Evolutionary conservation across 352 stramenopile genomes (phyloP).

Genomic region (Elongisporangium undulatum): DNA sequence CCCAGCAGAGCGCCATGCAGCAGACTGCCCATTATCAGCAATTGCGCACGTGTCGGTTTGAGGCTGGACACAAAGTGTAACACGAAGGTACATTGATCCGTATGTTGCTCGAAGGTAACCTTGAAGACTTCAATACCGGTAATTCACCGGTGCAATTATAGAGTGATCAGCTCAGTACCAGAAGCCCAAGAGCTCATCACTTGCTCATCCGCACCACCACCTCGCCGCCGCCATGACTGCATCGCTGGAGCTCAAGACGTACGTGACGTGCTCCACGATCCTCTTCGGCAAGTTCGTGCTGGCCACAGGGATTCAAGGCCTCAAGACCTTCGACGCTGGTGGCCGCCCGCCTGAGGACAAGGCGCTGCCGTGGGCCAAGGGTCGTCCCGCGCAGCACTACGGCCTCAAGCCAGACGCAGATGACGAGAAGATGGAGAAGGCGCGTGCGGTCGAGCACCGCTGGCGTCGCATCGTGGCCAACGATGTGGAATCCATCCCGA

Average conservation of each 20-base stretch:
- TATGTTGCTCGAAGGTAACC: background rate
- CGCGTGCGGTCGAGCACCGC: constrained; percentile 27
- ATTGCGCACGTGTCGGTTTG: background rate
- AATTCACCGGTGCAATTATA: background rate
- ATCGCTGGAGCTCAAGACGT: constrained; percentile 39
- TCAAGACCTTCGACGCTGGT: constrained; percentile 44
- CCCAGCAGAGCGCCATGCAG: constrained; percentile 10
- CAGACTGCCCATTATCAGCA: constrained; percentile 2
- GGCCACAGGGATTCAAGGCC: constrained; percentile 33
- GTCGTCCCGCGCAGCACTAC: constrained; percentile 32
- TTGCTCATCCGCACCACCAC: too few species aligned
- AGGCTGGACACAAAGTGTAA: background rate
- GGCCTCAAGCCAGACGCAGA: constrained; percentile 22
- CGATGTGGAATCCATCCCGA: constrained; percentile 40
- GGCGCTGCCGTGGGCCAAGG: constrained; percentile 31
- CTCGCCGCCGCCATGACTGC: constrained; percentile 13
- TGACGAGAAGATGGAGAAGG: constrained; percentile 24
- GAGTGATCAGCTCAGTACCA: too few species aligned
- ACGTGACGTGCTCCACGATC: constrained; percentile 40
- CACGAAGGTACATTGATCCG: background rate
- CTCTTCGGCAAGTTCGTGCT: constrained; percentile 72
- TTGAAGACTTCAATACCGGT: background rate
- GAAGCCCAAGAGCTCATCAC: background rate
- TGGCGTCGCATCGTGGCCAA: constrained; percentile 44
- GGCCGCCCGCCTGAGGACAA: constrained; percentile 46